These are phyloP conservation scores for Filobasidium uniguttulatum DNA, from an alignment of 1,284 basidiomycete genomes.

Conservation along the genomic window DNA sequence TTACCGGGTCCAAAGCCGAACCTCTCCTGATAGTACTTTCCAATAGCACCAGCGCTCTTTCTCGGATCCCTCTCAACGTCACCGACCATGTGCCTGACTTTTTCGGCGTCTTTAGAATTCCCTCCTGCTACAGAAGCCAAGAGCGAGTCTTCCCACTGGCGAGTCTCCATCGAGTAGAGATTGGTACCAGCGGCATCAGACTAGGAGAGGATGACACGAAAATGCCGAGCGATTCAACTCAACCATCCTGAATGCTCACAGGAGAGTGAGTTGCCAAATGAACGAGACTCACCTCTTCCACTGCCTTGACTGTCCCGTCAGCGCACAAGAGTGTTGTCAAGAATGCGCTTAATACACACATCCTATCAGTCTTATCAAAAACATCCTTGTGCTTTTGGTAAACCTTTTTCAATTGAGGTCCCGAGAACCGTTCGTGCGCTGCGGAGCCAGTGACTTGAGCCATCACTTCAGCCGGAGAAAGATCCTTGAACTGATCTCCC, in stretches of 20 bases:
- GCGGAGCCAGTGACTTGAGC: slow-evolving; percentile 46
- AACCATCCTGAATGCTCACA: slow-evolving; percentile 13
- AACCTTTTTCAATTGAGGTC: slow-evolving; percentile 67
- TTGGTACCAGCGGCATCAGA: slow-evolving; percentile 60
- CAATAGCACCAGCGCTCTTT: slow-evolving; percentile 51
- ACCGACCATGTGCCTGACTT: slow-evolving; percentile 59
- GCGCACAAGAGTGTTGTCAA: slow-evolving; percentile 59
- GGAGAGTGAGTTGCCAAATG: slow-evolving; percentile 36
- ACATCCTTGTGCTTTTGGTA: slow-evolving; percentile 46
- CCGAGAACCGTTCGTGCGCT: slow-evolving; percentile 80
- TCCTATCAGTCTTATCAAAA: slow-evolving; percentile 53
- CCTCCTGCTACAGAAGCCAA: slow-evolving; percentile 34
- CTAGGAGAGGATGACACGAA: not conserved
- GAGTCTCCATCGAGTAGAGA: slow-evolving; percentile 44
- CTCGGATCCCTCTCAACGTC: slow-evolving; percentile 58
- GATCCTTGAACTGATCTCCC: slow-evolving; percentile 19
- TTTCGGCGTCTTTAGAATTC: slow-evolving; percentile 41
- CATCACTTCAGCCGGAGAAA: slow-evolving; percentile 6
- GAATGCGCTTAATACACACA: slow-evolving; percentile 72
- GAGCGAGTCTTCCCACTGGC: slow-evolving; percentile 48
- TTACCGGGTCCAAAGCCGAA: slow-evolving; percentile 61
- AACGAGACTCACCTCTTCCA: slow-evolving; percentile 27
- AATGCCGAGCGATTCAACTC: not conserved
- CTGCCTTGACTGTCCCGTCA: slow-evolving; percentile 37
- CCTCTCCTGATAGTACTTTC: slow-evolving; percentile 55